Evolutionary conservation across 495 filamentous ascomycete genomes (phyloP).

Genomic region (Aspergillus wentii): DNA sequence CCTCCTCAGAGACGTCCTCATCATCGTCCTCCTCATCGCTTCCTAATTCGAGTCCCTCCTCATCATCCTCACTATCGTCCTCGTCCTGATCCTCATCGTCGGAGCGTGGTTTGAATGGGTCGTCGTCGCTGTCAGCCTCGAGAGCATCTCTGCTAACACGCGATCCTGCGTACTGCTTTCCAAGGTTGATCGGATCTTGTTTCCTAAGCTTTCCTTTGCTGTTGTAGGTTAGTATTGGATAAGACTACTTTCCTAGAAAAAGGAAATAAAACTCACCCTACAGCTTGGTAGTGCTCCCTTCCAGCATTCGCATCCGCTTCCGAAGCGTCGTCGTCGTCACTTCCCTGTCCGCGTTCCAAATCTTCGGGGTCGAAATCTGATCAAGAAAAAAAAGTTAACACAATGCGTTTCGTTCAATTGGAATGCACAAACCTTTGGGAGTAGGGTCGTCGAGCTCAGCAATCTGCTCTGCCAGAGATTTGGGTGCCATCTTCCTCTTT

Average conservation of each 20-base stretch:
- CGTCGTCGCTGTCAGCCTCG: constrained; percentile 44
- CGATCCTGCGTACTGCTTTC: constrained; percentile 78
- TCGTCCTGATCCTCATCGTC: constrained; percentile 35
- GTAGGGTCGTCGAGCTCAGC: constrained; percentile 59
- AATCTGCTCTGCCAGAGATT: constrained; percentile 59
- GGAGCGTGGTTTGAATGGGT: constrained; percentile 32
- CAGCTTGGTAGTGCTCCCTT: constrained; percentile 80
- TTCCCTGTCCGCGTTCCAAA: constrained; percentile 46
- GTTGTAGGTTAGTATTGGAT: constrained; percentile 4
- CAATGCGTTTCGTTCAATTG: neutral
- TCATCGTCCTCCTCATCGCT: constrained; percentile 58
- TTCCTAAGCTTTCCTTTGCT: constrained; percentile 86
- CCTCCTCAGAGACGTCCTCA: constrained; percentile 28
- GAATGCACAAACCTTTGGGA: constrained; percentile 46
- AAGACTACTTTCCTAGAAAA: neutral
- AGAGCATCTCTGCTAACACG: constrained; percentile 71
- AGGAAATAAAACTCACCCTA: constrained; percentile 53
- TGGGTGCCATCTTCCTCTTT: constrained; percentile 13
- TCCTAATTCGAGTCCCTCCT: neutral
- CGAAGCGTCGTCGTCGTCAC: constrained; percentile 48
- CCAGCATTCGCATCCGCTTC: constrained; percentile 45
- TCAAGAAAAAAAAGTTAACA: constrained; percentile 2
- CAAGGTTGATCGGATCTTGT: constrained; percentile 52
- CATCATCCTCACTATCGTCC: constrained; percentile 44
- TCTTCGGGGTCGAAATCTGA: constrained; percentile 89